These are phyloP conservation scores for Fusarium napiforme DNA, from an alignment of 2,329 filamentous ascomycete species.

Conservation along the genomic window DNA sequence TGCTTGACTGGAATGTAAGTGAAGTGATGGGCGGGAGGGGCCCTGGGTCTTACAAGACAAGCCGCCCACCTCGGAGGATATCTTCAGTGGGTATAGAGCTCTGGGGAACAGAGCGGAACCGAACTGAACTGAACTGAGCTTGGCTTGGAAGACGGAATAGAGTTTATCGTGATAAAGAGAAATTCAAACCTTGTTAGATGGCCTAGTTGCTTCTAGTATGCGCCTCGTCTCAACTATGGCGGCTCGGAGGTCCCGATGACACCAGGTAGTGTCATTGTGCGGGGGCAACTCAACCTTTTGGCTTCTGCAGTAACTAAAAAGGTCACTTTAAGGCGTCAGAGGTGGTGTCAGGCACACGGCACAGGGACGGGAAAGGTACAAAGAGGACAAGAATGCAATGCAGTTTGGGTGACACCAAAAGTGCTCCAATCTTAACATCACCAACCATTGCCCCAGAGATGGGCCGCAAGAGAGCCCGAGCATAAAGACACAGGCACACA, in stretches of 20 bases:
- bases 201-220: conserved; percentile 2
- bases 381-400: conserved; percentile 27
- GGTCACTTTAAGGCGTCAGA: neutral
- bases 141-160: conserved; percentile 6
- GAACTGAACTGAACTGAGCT: neutral
- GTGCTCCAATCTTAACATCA: conserved; percentile 4
- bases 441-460: conserved; percentile 1
- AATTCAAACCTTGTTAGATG: conserved; percentile 26
- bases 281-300: conserved; percentile 16
- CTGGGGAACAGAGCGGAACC: neutral
- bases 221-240: conserved; percentile 23
- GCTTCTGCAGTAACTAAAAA: conserved; percentile 10
- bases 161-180: conserved; percentile 27
- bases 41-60: conserved; percentile 3
- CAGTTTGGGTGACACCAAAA: conserved; percentile 31
- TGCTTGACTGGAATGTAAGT: conserved; percentile 35
- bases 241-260: conserved; percentile 28
- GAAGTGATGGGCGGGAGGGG: conserved; percentile 30
- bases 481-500: neutral
- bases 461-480: conserved; percentile 13
- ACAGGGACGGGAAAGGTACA: conserved; percentile 4
- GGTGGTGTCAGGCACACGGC: conserved; percentile 25
- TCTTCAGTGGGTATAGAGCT: conserved; percentile 8
- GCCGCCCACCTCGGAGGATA: neutral
- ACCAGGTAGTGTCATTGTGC: conserved; percentile 26